Evolutionary conservation across 306 rosid genomes (phyloP), one percentile per base, ranked within the genome.

Genomic region (Pterocarpus macrocarpus): DNA sequence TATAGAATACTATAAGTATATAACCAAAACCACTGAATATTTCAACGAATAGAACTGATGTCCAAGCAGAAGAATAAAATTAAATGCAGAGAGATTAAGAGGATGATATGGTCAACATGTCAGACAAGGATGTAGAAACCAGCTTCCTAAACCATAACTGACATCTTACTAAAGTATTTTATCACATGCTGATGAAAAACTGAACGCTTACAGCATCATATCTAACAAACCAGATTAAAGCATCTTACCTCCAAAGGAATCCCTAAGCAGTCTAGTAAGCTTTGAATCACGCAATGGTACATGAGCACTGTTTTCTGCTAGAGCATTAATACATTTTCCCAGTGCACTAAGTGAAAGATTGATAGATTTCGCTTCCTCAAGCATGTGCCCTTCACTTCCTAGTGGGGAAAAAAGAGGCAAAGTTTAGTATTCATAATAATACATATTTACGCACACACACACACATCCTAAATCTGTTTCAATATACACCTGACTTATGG

Each of bases 221-320:
- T 74, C 76, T 77, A 17, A 44, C 69, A 57, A 62, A 78, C 52
- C 65, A 80, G 22, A 52, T 33, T 64, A 68, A 69, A 64, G 70
- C 81, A 81, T 55, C 88, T 71, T 86, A 93, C 99, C 99, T 79
- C 98, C 99, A 82, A 95, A 95, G 49, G 99, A 95, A 87, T 93
- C 98, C 82, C 89, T 91, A 78, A 93, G 97, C 91, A 95, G 88
- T 82, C 98, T 86, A 58, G 99, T 95, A 78, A 95, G 98, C 88
- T 93, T 95, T 43, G 99, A 95, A 93, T 95, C 98, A 34, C 99
- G 98, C 85, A 95, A 79, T 75, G 99, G 99, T 80, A 95, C 90
- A 85, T 95, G 99, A 79, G 94, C 47, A 89, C 76, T 89, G 76
- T 92, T 95, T 89, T 95, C 99, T 74, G 99, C 99, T 28, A 95